Base-by-base conservation (phyloP, 2,329 filamentous ascomycete species). In the Ustilaginoidea virens region DNA sequence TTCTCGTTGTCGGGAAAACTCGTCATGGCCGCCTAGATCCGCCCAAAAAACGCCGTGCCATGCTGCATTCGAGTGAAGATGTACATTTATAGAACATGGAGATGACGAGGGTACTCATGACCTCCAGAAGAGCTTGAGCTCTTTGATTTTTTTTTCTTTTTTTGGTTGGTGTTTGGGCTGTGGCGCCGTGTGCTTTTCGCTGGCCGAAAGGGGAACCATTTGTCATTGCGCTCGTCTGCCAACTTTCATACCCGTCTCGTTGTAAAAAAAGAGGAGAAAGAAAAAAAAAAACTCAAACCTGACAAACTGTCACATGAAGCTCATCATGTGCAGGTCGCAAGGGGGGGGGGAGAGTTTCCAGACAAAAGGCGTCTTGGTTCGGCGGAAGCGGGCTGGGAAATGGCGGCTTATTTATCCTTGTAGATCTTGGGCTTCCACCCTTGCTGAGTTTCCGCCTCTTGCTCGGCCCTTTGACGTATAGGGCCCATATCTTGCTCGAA, bases 391-490 rank as follows among this genome's bases (percentile, higher is more conserved):
- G 9, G 16, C 6, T 4, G 11, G 17, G 4, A 7, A 10, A 13
- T n/a, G 2, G 14, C 23, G 13, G 22, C 9, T 32, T 58, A 80
- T 66, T 74, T 67, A 52, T 92, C 81, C 61, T 92, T 92, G 58
- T 90, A 94, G 34, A 94, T 63, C 64, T 93, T 94, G 34, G 87
- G 90, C 52, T 86, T 92, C 74, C 83, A 94, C 1, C 87, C 90
- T 38, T 83, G 77, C 49, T 78, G 73, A 30, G 79, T 45, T 54
- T 93, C 85, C 32, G 77, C 75, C 47, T 92, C 83, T 45, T 73
- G 64, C 41, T 75, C 73, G 10, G 69, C 66, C 49, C 76, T 74
- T 49, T 81, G 76, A 45, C 74, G 64, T 34, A 75, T 69, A 34
- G 80, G 74, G 39, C 74, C 66, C 23, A 90, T 61, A 56, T 98